phyloP scores from a whole-genome alignment of 1,284 basidiomycete species.

The Lignosus rhinocerotis region DNA sequence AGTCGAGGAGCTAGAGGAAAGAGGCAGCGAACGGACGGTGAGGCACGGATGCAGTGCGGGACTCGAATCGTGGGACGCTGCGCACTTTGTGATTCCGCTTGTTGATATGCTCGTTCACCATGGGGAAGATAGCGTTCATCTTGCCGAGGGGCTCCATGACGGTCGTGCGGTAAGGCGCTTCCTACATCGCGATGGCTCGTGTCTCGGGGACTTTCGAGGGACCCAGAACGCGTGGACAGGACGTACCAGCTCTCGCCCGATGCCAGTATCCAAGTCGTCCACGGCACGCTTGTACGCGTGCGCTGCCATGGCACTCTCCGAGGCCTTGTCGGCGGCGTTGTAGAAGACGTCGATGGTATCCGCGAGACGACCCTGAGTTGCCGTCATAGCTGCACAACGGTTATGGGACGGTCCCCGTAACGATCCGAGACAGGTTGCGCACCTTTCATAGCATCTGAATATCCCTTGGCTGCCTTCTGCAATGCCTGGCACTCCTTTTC shows the following conservation, averaged over 20 bases:
- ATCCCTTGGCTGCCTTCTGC: slow-evolving; percentile 95
- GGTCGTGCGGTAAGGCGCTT: slow-evolving; percentile 91
- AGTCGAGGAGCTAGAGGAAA: slow-evolving; percentile 80
- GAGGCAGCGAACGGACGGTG: background rate
- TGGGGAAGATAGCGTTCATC: slow-evolving; percentile 93
- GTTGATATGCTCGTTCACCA: slow-evolving; percentile 90
- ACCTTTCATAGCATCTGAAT: slow-evolving; percentile 94
- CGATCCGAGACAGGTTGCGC: slow-evolving; percentile 23
- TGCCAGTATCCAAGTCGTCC: slow-evolving; percentile 88
- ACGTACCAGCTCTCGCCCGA: slow-evolving; percentile 83
- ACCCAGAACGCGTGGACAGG: background rate
- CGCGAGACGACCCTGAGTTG: slow-evolving; percentile 91
- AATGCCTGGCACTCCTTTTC: slow-evolving; percentile 92
- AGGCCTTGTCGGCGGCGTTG: slow-evolving; percentile 77
- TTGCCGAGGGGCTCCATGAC: slow-evolving; percentile 95
- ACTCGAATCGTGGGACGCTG: background rate
- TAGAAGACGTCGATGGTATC: slow-evolving; percentile 96
- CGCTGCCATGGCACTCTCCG: slow-evolving; percentile 94
- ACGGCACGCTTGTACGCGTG: slow-evolving; percentile 96
- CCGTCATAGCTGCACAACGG: slow-evolving; percentile 73
- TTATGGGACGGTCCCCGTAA: background rate
- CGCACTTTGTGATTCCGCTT: slow-evolving; percentile 96
- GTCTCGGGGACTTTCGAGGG: background rate
- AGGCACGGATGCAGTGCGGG: background rate
- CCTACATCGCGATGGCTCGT: slow-evolving; percentile 47